Percentiles rank a stretch among this genome's conserved stretches.
These are phyloP conservation scores for Biscogniauxia marginata DNA, from an alignment of 2,329 filamentous ascomycete species.

Conservation along the genomic window DNA sequence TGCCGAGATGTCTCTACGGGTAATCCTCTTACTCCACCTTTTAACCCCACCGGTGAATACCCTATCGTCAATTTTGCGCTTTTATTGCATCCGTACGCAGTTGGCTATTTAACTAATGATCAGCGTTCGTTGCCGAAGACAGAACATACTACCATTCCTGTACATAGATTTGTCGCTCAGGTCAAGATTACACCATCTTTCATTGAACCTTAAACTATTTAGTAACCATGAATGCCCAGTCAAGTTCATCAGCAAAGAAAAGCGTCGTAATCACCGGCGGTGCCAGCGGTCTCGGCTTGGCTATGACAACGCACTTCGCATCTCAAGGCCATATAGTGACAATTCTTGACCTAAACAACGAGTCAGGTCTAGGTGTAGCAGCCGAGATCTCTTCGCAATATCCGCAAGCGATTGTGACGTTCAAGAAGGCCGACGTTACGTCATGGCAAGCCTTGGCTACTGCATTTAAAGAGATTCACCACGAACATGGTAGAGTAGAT, in stretches of 20 bases:
- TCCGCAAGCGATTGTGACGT: constrained; percentile 27
- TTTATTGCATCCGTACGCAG: neutral
- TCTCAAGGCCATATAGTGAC: constrained; percentile 32
- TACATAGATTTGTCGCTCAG: neutral
- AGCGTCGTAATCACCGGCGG: constrained; percentile 36
- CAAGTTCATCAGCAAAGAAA: constrained; percentile 9
- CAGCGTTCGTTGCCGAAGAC: neutral
- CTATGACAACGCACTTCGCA: constrained; percentile 36
- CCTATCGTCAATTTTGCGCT: neutral
- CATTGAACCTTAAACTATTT: neutral
- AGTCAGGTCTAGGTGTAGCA: constrained; percentile 24
- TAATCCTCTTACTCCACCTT: neutral
- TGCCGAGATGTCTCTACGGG: neutral
- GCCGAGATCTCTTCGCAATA: constrained; percentile 26
- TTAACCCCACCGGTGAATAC: neutral
- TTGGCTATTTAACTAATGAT: too few species aligned
- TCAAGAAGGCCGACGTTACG: constrained; percentile 37
- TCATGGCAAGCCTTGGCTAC: constrained; percentile 37
- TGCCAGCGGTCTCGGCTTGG: constrained; percentile 36
- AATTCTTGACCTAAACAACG: constrained; percentile 34
- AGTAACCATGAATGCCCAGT: constrained; percentile 11
- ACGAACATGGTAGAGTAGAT: constrained; percentile 38
- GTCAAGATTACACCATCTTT: neutral
- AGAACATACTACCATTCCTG: neutral
- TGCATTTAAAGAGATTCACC: constrained; percentile 34